These are phyloP conservation scores for Fusarium transvaalense DNA, from an alignment of 2,329 filamentous ascomycete genomes.

Conservation along the genomic window DNA sequence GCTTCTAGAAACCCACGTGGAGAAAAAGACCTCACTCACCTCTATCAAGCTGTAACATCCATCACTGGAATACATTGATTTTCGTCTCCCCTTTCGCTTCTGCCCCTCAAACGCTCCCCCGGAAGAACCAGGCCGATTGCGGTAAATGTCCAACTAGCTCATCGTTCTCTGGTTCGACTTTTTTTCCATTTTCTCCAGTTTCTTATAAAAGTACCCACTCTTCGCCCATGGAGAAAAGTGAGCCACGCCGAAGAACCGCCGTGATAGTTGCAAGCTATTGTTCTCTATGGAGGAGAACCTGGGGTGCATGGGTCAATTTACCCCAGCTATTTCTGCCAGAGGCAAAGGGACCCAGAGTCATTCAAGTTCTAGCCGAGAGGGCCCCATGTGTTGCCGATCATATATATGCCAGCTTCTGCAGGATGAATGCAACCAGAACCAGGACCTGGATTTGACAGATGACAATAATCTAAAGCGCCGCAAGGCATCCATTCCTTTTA, in stretches of 20 bases:
- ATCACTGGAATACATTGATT: background rate
- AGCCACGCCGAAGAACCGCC: constrained; percentile 41
- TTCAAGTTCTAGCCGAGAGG: constrained; percentile 13
- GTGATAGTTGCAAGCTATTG: constrained; percentile 25
- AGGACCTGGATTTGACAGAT: constrained; percentile 9
- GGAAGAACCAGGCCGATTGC: constrained; percentile 11
- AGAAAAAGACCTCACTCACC: background rate
- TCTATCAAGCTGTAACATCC: background rate
- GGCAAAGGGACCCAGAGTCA: background rate
- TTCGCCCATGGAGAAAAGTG: constrained; percentile 23
- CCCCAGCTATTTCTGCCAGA: constrained; percentile 24
- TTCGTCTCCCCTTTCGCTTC: background rate
- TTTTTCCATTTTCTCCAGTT: constrained; percentile 20
- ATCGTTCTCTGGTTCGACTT: constrained; percentile 4
- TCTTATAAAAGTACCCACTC: constrained; percentile 25
- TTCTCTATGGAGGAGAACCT: constrained; percentile 23
- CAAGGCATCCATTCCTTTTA: constrained; percentile 40
- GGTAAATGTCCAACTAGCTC: constrained; percentile 30
- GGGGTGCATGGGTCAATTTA: constrained; percentile 37
- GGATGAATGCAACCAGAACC: background rate
- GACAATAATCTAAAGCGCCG: constrained; percentile 30
- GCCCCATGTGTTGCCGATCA: constrained; percentile 7
- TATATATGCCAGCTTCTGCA: constrained; percentile 23
- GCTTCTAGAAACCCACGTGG: constrained; percentile 30
- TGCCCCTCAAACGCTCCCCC: constrained; percentile 14